Conservation (phyloP, 139 green algal genomes). For the Coccomyxa sp. region DNA sequence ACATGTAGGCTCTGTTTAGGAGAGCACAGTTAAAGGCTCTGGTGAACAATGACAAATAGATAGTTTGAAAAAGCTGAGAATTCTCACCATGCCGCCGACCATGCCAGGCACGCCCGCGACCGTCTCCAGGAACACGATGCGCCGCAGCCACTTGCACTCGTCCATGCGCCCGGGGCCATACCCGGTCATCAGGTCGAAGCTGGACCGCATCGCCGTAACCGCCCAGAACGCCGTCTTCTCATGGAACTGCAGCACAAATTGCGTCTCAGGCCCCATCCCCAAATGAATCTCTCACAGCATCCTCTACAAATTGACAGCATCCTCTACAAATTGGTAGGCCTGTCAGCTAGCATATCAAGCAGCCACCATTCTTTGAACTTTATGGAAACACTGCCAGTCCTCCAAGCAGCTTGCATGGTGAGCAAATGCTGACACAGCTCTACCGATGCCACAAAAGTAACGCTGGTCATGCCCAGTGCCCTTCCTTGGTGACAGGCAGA, state of each 20-base stretch:
- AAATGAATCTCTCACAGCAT: background rate
- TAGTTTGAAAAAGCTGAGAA: too few relatives aligned
- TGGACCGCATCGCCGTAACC: constrained; percentile 28
- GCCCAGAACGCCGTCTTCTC: constrained; percentile 6
- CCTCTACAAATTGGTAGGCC: background rate
- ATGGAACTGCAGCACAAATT: constrained; percentile 15
- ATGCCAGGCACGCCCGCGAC: constrained; percentile 87
- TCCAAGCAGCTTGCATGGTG: background rate
- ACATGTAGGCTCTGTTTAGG: too few relatives aligned
- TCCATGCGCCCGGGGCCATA: constrained; percentile 59
- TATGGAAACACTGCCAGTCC: too few relatives aligned
- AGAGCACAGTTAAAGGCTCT: too few relatives aligned
- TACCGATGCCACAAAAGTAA: background rate
- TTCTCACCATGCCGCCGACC: constrained; percentile 77
- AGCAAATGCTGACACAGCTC: background rate
- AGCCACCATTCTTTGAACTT: background rate
- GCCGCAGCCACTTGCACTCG: constrained; percentile 66
- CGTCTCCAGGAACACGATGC: constrained; percentile 91
- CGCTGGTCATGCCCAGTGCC: background rate
- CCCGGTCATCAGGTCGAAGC: constrained; percentile 70
- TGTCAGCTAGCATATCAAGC: background rate
- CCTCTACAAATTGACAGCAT: background rate
- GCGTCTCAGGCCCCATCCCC: background rate
- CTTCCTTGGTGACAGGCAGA: background rate
- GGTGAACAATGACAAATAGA: too few relatives aligned